Evolutionary conservation across 768 basidiomycete genomes (phyloP), one percentile per base, ranked within the genome.

Genomic region (Kwoniella sp.): DNA sequence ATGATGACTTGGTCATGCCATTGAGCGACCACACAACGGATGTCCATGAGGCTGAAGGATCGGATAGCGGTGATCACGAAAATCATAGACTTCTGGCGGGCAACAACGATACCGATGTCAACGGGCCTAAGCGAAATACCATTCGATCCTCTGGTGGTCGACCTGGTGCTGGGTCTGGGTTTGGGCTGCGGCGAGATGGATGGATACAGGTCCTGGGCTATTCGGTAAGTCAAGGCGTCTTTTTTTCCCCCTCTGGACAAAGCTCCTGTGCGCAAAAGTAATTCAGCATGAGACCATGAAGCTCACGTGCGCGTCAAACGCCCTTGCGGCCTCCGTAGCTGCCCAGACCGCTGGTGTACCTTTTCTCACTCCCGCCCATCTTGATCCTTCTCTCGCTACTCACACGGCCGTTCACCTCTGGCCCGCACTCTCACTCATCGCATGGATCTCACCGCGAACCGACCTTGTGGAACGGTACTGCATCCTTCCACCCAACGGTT

Each of bases 401-500:
- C 48, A 24, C 24, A 22, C 37, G 40, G 17, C 40, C 10, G 10
- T 44, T 44, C 40, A 44, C 40, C 40, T 44, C 40, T 33, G 33
- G 33, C 7, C 13, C 33, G 17, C 8, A 44, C 17, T 3, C n/a
- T 37, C 21, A 10, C 21, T 17, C 19, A 6, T 57, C n/a, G 47
- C n/a, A n/a, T 33, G 13, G 7, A 8, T 21, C 27, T 7, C 46
- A 50, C 15, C 47, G 26, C 4, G 24, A 37, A 13, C 21, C 56
- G 13, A 55, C 57, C 1, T 30, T 68, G 6, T 55, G 30, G 25
- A 71, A 71, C 53, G 69, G 69, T 9, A 71, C 66, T 3, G 59
- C 68, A 27, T 6, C 54, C 9, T 71, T 46, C 48, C 47, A 71
- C 27, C 63, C 69, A 6, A 71, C 69, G 13, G 61, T 57, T 5